These are phyloP conservation scores for Paxillus rubicundulus DNA, from an alignment of 768 basidiomycete genomes.

Conservation along the genomic window DNA sequence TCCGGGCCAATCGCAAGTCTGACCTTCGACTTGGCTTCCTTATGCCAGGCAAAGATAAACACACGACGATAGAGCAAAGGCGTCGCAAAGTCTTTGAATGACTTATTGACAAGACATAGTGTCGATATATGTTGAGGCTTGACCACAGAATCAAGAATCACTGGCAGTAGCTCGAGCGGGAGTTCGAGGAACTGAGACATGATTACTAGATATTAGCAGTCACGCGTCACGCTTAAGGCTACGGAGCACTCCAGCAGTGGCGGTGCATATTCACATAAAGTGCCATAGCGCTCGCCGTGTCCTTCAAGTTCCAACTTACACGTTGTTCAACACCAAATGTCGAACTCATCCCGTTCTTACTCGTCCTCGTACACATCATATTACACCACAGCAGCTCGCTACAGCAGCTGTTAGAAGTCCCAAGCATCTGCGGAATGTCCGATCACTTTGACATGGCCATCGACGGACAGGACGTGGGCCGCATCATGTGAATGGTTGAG, in stretches of 20 bases:
- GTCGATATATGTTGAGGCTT: constrained; percentile 51
- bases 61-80: constrained; percentile 56
- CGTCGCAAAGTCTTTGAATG: constrained; percentile 51
- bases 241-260: no score
- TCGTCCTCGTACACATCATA: no score
- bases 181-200: constrained; percentile 53
- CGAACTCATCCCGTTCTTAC: no score
- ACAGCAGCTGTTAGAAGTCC: constrained; percentile 6
- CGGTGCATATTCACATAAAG: no score
- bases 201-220: no score
- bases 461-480: constrained; percentile 62
- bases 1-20: constrained; percentile 1
- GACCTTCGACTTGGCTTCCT: constrained; percentile 60
- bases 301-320: no score
- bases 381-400: no score
- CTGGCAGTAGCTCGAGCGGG: constrained; percentile 63
- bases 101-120: constrained; percentile 55
- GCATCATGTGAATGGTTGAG: no score
- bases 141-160: constrained; percentile 49
- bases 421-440: constrained; percentile 27
- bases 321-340: no score
- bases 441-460: constrained; percentile 41
- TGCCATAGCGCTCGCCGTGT: no score
- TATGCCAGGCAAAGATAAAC: constrained; percentile 71
- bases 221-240: no score